Conservation (phyloP, 2,329 filamentous ascomycete genomes). For the Volutella citrinella region DNA sequence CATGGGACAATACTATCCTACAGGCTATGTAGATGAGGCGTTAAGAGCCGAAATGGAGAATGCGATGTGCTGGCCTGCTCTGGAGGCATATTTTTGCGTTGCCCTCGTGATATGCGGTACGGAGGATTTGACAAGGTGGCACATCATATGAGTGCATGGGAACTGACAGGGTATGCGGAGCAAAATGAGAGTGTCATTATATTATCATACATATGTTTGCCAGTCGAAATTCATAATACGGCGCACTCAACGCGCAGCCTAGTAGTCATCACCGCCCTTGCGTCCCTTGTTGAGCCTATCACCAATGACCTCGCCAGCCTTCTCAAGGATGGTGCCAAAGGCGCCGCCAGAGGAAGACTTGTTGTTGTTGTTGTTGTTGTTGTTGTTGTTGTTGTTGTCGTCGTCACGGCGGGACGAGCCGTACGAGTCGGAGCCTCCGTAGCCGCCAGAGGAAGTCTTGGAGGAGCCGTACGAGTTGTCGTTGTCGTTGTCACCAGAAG, state of each 20-base stretch:
- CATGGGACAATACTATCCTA: no score
- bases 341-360: conserved; percentile 46
- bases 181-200: no score
- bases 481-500: conserved; percentile 3
- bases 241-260: conserved; percentile 18
- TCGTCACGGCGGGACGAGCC: conserved; percentile 15
- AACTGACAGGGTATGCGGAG: no score
- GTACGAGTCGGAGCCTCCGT: conserved; percentile 1
- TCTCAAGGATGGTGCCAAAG: conserved; percentile 57
- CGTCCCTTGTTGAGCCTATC: conserved; percentile 47
- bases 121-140: no score
- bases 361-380: conserved; percentile 16
- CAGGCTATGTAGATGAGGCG: no score
- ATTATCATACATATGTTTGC: no score
- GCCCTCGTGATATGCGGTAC: no score
- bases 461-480: conserved; percentile 1
- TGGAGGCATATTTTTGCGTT: no score
- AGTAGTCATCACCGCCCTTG: conserved; percentile 27
- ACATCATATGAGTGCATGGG: no score
- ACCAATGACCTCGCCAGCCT: conserved; percentile 48
- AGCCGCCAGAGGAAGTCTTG: neutral
- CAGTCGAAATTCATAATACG: neutral
- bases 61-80: no score
- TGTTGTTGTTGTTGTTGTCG: conserved; percentile 9
- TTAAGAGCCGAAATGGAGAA: no score